Conservation (phyloP, 768 basidiomycete species). For the Auricularia sp. region DNA sequence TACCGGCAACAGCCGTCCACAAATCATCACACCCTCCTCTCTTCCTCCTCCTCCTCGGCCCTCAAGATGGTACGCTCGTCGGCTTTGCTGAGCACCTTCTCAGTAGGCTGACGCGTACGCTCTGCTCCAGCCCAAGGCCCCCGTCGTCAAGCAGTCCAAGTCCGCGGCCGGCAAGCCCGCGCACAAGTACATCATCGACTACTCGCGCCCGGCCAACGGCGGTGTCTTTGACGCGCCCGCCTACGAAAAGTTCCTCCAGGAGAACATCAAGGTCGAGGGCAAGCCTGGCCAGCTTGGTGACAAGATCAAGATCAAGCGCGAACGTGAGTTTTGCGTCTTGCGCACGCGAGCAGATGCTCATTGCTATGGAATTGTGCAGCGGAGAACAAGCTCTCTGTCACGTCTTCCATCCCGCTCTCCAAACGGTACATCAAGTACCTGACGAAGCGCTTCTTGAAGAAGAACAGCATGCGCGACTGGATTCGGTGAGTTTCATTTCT, state of each 20-base stretch:
- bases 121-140: constrained; percentile 12
- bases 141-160: constrained; percentile 37
- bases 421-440: constrained; percentile 98
- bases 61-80: constrained; percentile 64
- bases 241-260: constrained; percentile 84
- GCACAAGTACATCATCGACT: constrained; percentile 78
- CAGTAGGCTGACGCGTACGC: constrained; percentile 68
- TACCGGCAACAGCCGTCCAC: constrained; percentile 14
- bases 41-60: constrained; percentile 9
- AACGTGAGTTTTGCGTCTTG: constrained; percentile 49
- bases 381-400: constrained; percentile 74
- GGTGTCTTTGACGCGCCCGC: constrained; percentile 45
- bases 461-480: constrained; percentile 92
- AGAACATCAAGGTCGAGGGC: constrained; percentile 87
- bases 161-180: constrained; percentile 41
- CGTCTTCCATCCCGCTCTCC: constrained; percentile 81
- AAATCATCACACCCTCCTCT: constrained; percentile 11
- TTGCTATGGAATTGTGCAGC: constrained; percentile 28
- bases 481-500: constrained; percentile 52
- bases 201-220: constrained; percentile 67
- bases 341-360: not conserved
- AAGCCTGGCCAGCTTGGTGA: constrained; percentile 91
- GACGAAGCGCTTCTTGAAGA: constrained; percentile 99
- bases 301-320: constrained; percentile 72
- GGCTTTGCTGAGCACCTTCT: constrained; percentile 90